These are phyloP conservation scores for Jaltomata sinuosa DNA, from an alignment of 257 asterid genomes.

Conservation along the genomic window DNA sequence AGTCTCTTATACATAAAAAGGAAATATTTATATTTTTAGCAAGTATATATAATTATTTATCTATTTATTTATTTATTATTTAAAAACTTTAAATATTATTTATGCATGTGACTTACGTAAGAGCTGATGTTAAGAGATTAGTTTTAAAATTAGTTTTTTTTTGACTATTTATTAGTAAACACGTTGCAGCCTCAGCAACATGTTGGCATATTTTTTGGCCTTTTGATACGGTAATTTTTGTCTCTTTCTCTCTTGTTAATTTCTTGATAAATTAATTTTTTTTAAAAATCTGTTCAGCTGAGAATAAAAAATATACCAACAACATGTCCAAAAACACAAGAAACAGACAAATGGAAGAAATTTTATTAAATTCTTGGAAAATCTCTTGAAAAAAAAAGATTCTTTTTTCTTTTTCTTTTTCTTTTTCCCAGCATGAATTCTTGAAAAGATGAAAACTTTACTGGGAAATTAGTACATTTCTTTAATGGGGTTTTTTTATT, in stretches of 20 bases:
- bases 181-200: background rate
- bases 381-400: no score
- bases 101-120: background rate
- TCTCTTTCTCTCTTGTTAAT: background rate
- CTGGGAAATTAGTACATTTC: background rate
- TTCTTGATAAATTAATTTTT: background rate
- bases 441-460: background rate
- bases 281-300: background rate
- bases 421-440: background rate
- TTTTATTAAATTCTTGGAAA: background rate
- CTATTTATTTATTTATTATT: background rate
- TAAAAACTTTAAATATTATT: background rate
- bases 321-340: background rate
- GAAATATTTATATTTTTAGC: background rate
- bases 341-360: background rate
- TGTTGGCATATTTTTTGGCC: conserved; percentile 2
- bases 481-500: background rate
- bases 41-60: background rate
- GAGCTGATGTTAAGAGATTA: background rate
- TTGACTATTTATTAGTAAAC: background rate
- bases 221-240: background rate
- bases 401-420: background rate
- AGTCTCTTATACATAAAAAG: background rate
- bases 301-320: background rate
- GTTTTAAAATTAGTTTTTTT: background rate